Percentiles rank a stretch among this genome's conserved stretches.
Evolutionary conservation across 2,329 filamentous ascomycete species (phyloP).

Genomic region (Trematosphaeria pertusa): DNA sequence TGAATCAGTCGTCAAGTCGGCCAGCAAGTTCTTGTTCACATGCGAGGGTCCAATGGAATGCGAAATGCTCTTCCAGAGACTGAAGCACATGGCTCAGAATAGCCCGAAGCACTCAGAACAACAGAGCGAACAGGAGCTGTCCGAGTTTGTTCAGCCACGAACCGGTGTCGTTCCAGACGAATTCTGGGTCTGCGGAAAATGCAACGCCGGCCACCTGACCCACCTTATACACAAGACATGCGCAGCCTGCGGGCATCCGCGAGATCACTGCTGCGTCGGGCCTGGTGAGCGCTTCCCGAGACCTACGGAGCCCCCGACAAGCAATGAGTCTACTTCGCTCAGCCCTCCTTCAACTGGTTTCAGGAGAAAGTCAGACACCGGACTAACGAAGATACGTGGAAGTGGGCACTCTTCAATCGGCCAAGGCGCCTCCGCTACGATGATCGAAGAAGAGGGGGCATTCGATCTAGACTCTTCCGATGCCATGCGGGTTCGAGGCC

Average conservation of each 20-base stretch:
- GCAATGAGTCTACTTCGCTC: no score
- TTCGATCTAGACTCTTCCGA: background rate
- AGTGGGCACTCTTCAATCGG: background rate
- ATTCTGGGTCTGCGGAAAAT: no score
- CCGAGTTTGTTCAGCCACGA: background rate
- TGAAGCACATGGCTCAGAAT: conserved; percentile 8
- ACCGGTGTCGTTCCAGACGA: no score
- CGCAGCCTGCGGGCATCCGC: no score
- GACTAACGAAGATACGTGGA: no score
- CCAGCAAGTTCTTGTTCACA: conserved; percentile 10
- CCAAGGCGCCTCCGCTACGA: background rate
- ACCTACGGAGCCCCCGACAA: background rate
- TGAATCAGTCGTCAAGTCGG: conserved; percentile 3
- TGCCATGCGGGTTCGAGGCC: background rate
- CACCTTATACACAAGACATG: background rate
- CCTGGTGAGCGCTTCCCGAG: background rate
- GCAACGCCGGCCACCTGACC: background rate
- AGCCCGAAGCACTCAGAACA: background rate
- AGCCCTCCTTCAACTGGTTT: no score
- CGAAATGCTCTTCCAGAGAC: conserved; percentile 11
- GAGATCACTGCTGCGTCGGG: no score
- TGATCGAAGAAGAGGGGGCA: background rate
- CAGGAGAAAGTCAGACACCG: no score
- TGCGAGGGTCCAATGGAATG: conserved; percentile 5
- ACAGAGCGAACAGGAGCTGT: background rate